phyloP scores from a whole-genome alignment of 2,329 filamentous ascomycete genomes.

The Penicillium sp. region DNA sequence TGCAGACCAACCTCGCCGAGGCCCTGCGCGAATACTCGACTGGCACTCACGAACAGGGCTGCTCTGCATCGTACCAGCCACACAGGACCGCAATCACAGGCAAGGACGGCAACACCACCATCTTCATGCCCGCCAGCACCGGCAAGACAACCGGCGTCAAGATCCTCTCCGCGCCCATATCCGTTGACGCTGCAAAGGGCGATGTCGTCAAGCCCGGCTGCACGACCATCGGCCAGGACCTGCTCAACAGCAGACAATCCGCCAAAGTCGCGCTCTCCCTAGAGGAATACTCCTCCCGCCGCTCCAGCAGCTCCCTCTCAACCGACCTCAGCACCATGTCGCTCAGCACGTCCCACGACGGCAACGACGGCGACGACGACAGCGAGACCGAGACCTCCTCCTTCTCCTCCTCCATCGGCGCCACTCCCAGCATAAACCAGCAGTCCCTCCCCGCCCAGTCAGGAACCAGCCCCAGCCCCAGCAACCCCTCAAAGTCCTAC shows the following conservation, averaged over 20 bases:
- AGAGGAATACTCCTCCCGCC: constrained; percentile 9
- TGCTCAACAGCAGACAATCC: constrained; percentile 5
- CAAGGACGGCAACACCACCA: constrained; percentile 58
- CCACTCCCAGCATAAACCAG: constrained; percentile 20
- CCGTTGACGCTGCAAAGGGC: background rate
- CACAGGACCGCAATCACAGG: constrained; percentile 58
- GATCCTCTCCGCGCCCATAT: constrained; percentile 54
- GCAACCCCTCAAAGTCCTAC: constrained; percentile 16
- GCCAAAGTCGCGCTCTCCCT: constrained; percentile 11
- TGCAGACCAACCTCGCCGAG: constrained; percentile 57
- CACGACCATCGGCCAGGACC: constrained; percentile 7
- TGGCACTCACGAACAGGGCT: constrained; percentile 55
- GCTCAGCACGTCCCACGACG: background rate
- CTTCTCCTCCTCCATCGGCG: constrained; percentile 21
- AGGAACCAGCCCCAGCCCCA: constrained; percentile 22
- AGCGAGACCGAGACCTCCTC: constrained; percentile 7
- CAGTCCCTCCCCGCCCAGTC: constrained; percentile 24
- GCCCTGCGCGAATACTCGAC: constrained; percentile 64
- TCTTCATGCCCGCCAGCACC: constrained; percentile 65
- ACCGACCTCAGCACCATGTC: constrained; percentile 12
- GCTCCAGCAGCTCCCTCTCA: constrained; percentile 13
- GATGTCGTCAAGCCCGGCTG: constrained; percentile 5
- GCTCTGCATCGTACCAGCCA: constrained; percentile 59
- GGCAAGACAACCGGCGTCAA: constrained; percentile 60
- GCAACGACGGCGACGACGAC: constrained; percentile 1